These are phyloP conservation scores for Yarrowia sp. DNA, from an alignment of 805 yeast genomes.

Conservation along the genomic window DNA sequence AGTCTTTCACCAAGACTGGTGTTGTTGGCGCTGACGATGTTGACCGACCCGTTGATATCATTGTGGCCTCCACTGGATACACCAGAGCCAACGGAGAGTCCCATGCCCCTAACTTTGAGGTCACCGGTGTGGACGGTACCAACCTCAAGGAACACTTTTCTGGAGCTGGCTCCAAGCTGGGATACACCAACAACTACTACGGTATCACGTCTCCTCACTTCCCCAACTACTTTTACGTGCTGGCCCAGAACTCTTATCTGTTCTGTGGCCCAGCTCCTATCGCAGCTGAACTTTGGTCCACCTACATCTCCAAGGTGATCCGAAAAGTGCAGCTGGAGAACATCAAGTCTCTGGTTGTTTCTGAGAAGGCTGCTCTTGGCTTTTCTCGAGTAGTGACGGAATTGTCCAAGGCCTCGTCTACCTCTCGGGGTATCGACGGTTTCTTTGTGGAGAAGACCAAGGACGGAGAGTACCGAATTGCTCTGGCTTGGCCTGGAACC, in stretches of 20 bases:
- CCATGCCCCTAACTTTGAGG: constrained; percentile 16
- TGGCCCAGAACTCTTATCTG: constrained; percentile 25
- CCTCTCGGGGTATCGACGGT: constrained; percentile 10
- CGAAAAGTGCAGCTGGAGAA: constrained; percentile 26
- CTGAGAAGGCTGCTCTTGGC: constrained; percentile 23
- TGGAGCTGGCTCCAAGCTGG: constrained; percentile 23
- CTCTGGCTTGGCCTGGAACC: constrained; percentile 28
- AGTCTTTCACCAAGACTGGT: constrained; percentile 29
- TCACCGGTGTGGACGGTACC: constrained; percentile 26
- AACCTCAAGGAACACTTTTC: constrained; percentile 24
- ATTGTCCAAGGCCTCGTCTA: constrained; percentile 17
- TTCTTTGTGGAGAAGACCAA: constrained; percentile 14
- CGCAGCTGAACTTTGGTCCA: constrained; percentile 23
- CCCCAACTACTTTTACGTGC: constrained; percentile 29
- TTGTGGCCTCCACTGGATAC: constrained; percentile 28
- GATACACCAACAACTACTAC: constrained; percentile 27
- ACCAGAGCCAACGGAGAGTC: constrained; percentile 21
- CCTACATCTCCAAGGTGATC: constrained; percentile 25
- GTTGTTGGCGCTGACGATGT: constrained; percentile 28
- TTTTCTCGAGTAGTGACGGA: constrained; percentile 8
- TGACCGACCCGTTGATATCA: constrained; percentile 24
- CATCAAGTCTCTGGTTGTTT: constrained; percentile 21
- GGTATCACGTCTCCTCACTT: constrained; percentile 28
- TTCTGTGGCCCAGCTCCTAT: constrained; percentile 25
- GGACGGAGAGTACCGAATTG: constrained; percentile 18